A percentile compares a stretch with the other conserved stretches of the same genome.
These are phyloP conservation scores for Nicotiana paniculata DNA, from an alignment of 257 asterid species.

Conservation along the genomic window DNA sequence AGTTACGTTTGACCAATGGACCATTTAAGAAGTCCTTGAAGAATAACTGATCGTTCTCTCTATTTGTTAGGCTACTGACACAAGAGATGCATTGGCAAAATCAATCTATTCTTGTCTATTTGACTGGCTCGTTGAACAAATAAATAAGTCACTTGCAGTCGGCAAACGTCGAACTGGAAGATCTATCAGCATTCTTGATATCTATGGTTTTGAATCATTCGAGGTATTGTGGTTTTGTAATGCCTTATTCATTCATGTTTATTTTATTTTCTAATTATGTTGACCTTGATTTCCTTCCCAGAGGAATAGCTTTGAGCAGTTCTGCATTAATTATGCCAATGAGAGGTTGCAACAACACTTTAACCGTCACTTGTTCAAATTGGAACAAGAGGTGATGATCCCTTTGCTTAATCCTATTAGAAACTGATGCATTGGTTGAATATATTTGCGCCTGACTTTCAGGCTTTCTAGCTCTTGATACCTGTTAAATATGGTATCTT, in stretches of 20 bases:
- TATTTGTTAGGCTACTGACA: conserved; percentile 74
- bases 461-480: conserved; percentile 3
- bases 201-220: conserved; percentile 97
- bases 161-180: conserved; percentile 97
- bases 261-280: conserved; percentile 2
- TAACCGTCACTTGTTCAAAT: conserved; percentile 93
- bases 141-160: conserved; percentile 82
- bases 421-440: conserved; percentile 1
- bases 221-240: conserved; percentile 42
- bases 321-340: conserved; percentile 94
- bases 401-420: background rate
- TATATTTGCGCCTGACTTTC: conserved; percentile 1
- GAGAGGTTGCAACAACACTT: conserved; percentile 98
- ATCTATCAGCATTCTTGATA: conserved; percentile 95
- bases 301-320: conserved; percentile 99
- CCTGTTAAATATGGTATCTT: background rate
- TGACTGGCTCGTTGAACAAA: conserved; percentile 97
- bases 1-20: background rate
- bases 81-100: conserved; percentile 94
- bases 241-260: conserved; percentile 6
- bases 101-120: conserved; percentile 90
- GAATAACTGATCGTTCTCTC: conserved; percentile 7
- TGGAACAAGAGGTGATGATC: conserved; percentile 88
- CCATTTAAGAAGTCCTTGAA: background rate
- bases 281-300: conserved; percentile 21